A percentile compares a stretch with the other conserved stretches of the same genome.
These are phyloP conservation scores for Triticum aestivum DNA, from an alignment of 176 grass and related monocot species.

Conservation along the genomic window DNA sequence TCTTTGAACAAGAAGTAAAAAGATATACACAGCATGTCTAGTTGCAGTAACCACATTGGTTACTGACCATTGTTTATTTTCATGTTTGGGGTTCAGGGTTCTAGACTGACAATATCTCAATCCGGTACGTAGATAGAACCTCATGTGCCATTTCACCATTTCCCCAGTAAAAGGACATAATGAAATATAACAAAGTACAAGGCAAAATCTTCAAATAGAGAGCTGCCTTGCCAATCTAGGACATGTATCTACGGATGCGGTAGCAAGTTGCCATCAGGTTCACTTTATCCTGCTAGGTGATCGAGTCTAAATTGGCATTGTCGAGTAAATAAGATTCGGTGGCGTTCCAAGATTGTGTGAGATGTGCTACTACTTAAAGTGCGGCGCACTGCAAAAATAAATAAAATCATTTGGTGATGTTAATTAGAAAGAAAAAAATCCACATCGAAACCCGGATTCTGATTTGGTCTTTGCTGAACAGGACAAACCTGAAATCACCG, in stretches of 20 bases:
- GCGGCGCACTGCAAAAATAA: not conserved
- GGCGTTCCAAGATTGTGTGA: not conserved
- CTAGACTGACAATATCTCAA: not conserved
- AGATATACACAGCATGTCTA: not conserved
- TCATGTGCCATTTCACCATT: conserved; percentile 11
- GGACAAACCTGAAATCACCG: conserved; percentile 59
- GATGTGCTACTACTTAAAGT: not conserved
- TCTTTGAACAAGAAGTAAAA: not conserved
- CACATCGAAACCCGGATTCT: conserved; percentile 1
- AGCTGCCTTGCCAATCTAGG: conserved; percentile 16
- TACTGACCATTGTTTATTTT: not conserved
- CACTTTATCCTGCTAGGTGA: not conserved
- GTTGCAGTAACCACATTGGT: not conserved
- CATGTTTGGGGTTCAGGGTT: not conserved
- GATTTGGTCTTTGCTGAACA: conserved; percentile 31
- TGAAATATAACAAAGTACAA: not conserved
- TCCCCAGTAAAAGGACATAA: not conserved
- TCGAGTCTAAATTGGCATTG: not conserved
- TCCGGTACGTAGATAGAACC: not conserved
- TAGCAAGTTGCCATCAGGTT: not conserved
- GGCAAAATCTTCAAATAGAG: not conserved
- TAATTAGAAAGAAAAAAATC: not conserved
- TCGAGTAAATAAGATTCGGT: not conserved
- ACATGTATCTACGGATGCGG: not conserved
- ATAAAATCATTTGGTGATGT: not conserved